Base-by-base conservation (phyloP, 2,329 filamentous ascomycete species). In the Aphanoascus verrucosus region DNA sequence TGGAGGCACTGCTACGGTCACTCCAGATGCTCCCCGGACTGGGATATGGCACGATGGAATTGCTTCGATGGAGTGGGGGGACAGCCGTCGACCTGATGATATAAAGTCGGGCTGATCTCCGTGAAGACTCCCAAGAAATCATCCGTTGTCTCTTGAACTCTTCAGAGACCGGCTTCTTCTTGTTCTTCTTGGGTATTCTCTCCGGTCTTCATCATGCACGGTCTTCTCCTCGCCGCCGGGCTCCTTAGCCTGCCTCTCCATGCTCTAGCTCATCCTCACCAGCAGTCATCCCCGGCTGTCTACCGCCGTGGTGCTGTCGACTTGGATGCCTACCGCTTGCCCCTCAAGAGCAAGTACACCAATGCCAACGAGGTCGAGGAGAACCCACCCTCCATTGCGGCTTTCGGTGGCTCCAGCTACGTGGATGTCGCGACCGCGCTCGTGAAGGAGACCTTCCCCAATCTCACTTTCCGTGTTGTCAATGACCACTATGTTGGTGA, bases 401-500 rank as follows among this genome's bases (percentile, higher is more conserved):
- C 43, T 17, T 17, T 49, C 32, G 37, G 47, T 40, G 19, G 37
- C 32, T 49, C 20, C 8, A 48, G 43, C 55, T 57, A 57, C 37
- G 55, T 57, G 9, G 48, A 54, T 15, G 49, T 53, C 19, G 55
- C 55, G 34, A 52, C 37, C 15, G 47, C 52, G 23, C 44, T 53
- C 9, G 55, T 53, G 12, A 57, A 57, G 52, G 46, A 31, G 7
- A 47, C 46, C 17, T 15, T 53, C 20, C 55, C 55, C 31, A 40
- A 37, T 17, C 19, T 28, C 14, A 57, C 48, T 20, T 57, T 52
- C 43, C 52, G 55, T 42, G 52, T 54, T 12, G 52, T 57, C 35
- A 32, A 52, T 19, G 55, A 57, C 49, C 55, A 57, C 34, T 57
- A 57, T 32, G 52, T 57, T 31, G 55, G 55, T 17, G 42, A 20